Evolutionary conservation across 371 early-diverging fungal genomes (phyloP), one percentile per base, ranked within the genome.

Genomic region (Apophysomyces elegans): DNA sequence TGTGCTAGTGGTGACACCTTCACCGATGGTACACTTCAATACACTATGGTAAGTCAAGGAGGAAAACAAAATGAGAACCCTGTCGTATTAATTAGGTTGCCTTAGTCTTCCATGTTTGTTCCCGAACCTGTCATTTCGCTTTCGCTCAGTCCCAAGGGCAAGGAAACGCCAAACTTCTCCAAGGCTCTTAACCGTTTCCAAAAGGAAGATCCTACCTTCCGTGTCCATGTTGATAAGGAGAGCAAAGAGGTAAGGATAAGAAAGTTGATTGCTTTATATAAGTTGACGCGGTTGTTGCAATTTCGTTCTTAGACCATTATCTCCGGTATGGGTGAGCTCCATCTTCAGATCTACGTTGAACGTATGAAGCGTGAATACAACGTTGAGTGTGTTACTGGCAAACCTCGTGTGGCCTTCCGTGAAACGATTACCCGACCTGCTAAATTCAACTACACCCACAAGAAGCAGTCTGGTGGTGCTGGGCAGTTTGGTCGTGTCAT

Each of bases 1-100:
- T 99, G 99, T 80, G 92, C 97, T 7, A 93, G 93, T 37, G 99
- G 99, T 67, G 99, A 99, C 80, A 95, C 98, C 2, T 99, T 99
- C 69, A 96, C 95, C 41, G 94, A 95, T 73, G 99, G 98, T 45
- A 73, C 84, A 13, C 66, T 87, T n/a, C 81, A 85, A 64, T 89
- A 89, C 78, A 85, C 96, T n/a, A 96, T 97, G 97, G 85, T 86
- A 66, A 58, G 69, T 37, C 21, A 4, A 41, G 32, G 5, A 21
- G 5, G 21, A 13, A 13, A 35, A 18, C 32, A 26, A 26, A 26
- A 26, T 26, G 32, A 37, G 56, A 59, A 14, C 21, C 3, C 11
- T 37, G 26, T 46, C 9, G 13, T 46, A 37, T 58, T n/a, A 46
- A 61, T 35, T 56, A 35, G 58, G 47, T 36, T 4, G 1, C n/a